Percentiles rank a stretch among this genome's conserved stretches.
phyloP scores from a whole-genome alignment of 495 filamentous ascomycete genomes.

The Entonaema liquescens region DNA sequence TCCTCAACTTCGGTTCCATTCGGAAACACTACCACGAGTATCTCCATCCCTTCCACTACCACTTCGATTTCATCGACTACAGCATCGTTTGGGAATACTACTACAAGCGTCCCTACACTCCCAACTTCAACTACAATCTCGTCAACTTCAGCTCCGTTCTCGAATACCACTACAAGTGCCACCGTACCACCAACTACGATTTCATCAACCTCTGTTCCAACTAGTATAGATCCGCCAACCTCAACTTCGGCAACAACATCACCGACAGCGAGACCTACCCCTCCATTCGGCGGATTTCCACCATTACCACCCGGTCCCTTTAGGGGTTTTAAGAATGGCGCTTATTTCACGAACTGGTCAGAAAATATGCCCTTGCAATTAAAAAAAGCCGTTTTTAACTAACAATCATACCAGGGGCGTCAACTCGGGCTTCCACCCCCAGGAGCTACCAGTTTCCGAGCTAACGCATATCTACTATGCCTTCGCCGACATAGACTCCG shows the following conservation, averaged over 20 bases:
- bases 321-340: constrained; percentile 49
- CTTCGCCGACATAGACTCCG: constrained; percentile 59
- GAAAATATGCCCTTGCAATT: neutral
- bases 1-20: neutral
- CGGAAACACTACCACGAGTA: constrained; percentile 3
- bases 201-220: neutral
- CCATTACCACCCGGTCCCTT: constrained; percentile 37
- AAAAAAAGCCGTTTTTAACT: constrained; percentile 13
- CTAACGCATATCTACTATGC: constrained; percentile 89
- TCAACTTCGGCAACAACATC: constrained; percentile 20
- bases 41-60: constrained; percentile 7
- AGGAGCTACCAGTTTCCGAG: constrained; percentile 85
- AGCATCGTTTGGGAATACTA: neutral
- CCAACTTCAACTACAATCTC: neutral
- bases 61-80: neutral
- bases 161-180: constrained; percentile 1
- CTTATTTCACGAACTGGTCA: constrained; percentile 60
- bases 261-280: constrained; percentile 26
- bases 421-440: constrained; percentile 58
- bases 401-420: constrained; percentile 26
- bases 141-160: neutral
- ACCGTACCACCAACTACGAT: neutral
- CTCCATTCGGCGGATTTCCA: constrained; percentile 14
- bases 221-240: constrained; percentile 6
- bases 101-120: neutral